Conservation (phyloP, 1,284 basidiomycete genomes). For the Puccinia horiana region DNA sequence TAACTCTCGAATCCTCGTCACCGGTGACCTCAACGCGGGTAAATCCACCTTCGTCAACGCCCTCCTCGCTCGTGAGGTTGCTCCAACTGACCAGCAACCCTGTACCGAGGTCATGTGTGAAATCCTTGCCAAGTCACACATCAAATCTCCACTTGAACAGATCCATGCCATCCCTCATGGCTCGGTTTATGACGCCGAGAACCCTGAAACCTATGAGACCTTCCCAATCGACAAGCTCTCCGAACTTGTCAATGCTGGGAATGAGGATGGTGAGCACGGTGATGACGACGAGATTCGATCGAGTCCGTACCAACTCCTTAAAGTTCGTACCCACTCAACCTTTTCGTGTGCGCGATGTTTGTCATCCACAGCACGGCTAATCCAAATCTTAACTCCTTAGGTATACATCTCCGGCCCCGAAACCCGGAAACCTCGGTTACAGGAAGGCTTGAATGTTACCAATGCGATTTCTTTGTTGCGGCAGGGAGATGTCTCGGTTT, state of each 20-base stretch:
- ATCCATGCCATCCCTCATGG: constrained; percentile 68
- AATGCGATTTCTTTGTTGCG: constrained; percentile 71
- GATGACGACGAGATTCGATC: constrained; percentile 50
- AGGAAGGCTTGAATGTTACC: constrained; percentile 61
- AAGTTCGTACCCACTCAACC: constrained; percentile 1
- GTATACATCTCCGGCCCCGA: constrained; percentile 33
- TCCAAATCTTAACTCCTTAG: neutral
- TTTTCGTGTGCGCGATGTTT: too few species aligned
- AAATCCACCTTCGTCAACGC: constrained; percentile 99
- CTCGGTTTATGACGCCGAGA: constrained; percentile 69
- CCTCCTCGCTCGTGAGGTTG: constrained; percentile 79
- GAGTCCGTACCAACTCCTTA: constrained; percentile 44
- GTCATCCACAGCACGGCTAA: neutral
- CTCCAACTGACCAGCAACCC: constrained; percentile 98
- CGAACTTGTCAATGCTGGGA: constrained; percentile 70
- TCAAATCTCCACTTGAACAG: constrained; percentile 69
- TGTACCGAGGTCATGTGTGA: constrained; percentile 97
- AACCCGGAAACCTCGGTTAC: constrained; percentile 17
- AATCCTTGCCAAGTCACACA: constrained; percentile 88
- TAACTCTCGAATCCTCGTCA: constrained; percentile 93
- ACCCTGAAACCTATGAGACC: constrained; percentile 75
- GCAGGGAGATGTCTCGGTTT: constrained; percentile 96
- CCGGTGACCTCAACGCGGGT: constrained; percentile 97
- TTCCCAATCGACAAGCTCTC: constrained; percentile 73
- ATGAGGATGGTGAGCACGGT: constrained; percentile 66